Conservation (phyloP, 2,329 filamentous ascomycete species). For the Colletotrichum incanum region DNA sequence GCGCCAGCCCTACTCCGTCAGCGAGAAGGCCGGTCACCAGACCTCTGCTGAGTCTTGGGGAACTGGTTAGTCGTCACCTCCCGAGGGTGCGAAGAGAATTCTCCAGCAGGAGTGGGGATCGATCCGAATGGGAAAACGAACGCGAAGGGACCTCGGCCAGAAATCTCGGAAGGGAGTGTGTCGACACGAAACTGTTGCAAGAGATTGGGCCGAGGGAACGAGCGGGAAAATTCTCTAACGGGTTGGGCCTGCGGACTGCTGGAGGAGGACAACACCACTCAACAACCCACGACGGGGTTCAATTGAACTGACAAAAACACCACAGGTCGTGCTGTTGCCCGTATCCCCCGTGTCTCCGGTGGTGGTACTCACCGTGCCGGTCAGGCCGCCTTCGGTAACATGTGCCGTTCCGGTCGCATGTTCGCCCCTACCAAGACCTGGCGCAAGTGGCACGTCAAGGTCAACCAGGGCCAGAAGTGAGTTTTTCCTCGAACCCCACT, state of each 20-base stretch:
- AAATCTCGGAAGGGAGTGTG: constrained; percentile 9
- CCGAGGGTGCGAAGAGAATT: constrained; percentile 4
- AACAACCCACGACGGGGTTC: not conserved
- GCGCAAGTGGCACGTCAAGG: constrained; percentile 99
- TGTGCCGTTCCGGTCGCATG: constrained; percentile 99
- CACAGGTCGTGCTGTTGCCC: constrained; percentile 96
- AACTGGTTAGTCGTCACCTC: constrained; percentile 81
- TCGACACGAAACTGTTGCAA: constrained; percentile 15
- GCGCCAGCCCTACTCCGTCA: constrained; percentile 98
- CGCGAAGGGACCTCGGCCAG: constrained; percentile 35
- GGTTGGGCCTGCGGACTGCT: constrained; percentile 11
- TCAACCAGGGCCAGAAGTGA: constrained; percentile 98
- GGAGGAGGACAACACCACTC: constrained; percentile 10
- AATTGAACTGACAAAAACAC: constrained; percentile 40
- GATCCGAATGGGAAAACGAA: constrained; percentile 5
- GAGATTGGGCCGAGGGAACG: constrained; percentile 20
- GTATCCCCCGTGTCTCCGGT: constrained; percentile 99
- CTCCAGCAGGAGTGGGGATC: constrained; percentile 5
- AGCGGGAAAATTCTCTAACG: not conserved
- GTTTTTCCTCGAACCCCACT: constrained; percentile 50
- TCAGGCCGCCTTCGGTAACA: constrained; percentile 99
- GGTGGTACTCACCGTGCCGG: constrained; percentile 99
- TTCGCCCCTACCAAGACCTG: constrained; percentile 99
- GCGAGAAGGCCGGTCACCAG: constrained; percentile 99
- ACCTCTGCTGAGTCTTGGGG: constrained; percentile 99